These are phyloP conservation scores for Conticribra guillardii DNA, from an alignment of 108 stramenopile genomes.

Conservation along the genomic window DNA sequence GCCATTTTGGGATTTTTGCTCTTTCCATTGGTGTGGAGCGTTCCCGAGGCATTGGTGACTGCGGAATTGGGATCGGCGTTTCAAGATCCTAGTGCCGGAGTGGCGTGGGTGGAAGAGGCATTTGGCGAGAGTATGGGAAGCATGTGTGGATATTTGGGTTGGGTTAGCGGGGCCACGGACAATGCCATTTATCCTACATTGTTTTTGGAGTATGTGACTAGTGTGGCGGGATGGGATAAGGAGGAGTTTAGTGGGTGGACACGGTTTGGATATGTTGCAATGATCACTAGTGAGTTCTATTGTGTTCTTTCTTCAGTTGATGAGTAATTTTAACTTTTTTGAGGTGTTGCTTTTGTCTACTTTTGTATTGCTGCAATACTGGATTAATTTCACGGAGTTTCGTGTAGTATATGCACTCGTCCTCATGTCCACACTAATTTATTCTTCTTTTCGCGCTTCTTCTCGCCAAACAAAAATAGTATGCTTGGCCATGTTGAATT, in stretches of 20 bases:
- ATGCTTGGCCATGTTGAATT: slow-evolving; percentile 80
- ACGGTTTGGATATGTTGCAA: slow-evolving; percentile 49
- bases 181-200: slow-evolving; percentile 45
- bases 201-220: slow-evolving; percentile 26
- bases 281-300: slow-evolving; percentile 66
- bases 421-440: too few species aligned
- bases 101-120: slow-evolving; percentile 80
- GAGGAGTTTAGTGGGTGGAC: slow-evolving; percentile 17
- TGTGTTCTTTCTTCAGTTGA: too few species aligned
- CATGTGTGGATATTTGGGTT: slow-evolving; percentile 86
- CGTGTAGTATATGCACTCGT: too few species aligned
- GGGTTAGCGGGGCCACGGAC: slow-evolving; percentile 45
- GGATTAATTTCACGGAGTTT: too few species aligned
- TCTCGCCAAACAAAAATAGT: slow-evolving; percentile 43
- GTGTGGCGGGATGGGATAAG: slow-evolving; percentile 19
- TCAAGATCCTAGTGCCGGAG: slow-evolving; percentile 69
- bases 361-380: too few species aligned
- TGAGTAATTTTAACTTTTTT: too few species aligned
- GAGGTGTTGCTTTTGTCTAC: too few species aligned
- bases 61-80: slow-evolving; percentile 79
- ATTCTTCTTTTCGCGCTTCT: not conserved
- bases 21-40: slow-evolving; percentile 67
- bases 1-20: slow-evolving; percentile 77
- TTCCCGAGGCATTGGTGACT: slow-evolving; percentile 81
- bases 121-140: slow-evolving; percentile 78